A percentile compares a stretch with the other conserved stretches of the same genome.
phyloP scores from a whole-genome alignment of 2,329 filamentous ascomycete species.

The Raffaelea deltoideospora region DNA sequence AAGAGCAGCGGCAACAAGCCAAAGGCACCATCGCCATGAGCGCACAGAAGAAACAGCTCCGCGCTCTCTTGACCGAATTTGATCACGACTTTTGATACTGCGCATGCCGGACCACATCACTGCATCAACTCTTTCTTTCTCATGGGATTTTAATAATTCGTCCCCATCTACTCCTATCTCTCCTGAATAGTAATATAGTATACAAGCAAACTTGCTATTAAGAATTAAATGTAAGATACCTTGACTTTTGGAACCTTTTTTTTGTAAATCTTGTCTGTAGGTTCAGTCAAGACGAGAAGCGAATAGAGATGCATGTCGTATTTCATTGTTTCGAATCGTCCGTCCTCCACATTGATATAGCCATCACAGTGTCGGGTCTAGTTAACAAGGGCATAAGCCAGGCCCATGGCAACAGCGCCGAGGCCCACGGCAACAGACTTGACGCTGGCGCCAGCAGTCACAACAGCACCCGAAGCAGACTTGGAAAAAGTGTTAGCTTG shows the following conservation, averaged over 20 bases:
- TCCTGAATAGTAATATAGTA: background rate
- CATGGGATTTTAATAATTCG: background rate
- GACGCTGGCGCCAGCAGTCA: slow-evolving; percentile 8
- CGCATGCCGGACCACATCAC: too few relatives aligned
- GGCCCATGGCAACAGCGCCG: slow-evolving; percentile 6
- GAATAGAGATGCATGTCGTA: too few relatives aligned
- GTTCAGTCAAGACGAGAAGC: too few relatives aligned
- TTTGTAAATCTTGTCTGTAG: too few relatives aligned
- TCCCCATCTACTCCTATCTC: too few relatives aligned
- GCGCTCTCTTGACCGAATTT: too few relatives aligned
- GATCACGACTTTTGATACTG: too few relatives aligned
- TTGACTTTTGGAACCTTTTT: too few relatives aligned
- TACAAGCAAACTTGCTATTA: background rate
- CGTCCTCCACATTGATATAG: background rate
- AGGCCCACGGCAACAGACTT: slow-evolving; percentile 3
- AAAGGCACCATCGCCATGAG: background rate
- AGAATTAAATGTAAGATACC: too few relatives aligned
- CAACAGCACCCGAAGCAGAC: slow-evolving; percentile 2
- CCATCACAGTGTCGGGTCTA: slow-evolving; percentile 1
- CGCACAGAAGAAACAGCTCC: too few relatives aligned
- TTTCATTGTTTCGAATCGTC: too few relatives aligned
- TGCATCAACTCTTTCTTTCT: too few relatives aligned
- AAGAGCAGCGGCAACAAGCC: background rate
- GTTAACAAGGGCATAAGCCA: slow-evolving; percentile 4
- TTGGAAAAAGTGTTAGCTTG: background rate